Evolutionary conservation across 768 basidiomycete genomes (phyloP).

Genomic region (Candolleomyces eurysporus): DNA sequence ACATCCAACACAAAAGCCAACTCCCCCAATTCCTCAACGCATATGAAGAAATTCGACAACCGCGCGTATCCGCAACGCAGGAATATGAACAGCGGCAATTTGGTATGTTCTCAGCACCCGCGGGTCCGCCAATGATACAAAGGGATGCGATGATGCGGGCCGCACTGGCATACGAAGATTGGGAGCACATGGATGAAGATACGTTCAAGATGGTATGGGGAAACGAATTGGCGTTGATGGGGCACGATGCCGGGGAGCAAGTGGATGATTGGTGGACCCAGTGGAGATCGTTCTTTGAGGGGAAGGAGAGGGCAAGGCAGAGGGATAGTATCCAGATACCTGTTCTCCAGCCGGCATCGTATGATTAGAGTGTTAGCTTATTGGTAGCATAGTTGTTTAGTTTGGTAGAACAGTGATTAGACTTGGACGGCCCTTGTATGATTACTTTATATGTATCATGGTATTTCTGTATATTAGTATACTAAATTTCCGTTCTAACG

Average conservation of each 20-base stretch:
- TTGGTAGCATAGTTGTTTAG: too few species aligned
- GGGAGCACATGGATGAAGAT: conserved; percentile 45
- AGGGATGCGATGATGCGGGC: conserved; percentile 43
- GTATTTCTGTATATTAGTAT: too few species aligned
- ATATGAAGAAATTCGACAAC: conserved; percentile 57
- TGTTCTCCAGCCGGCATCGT: too few species aligned
- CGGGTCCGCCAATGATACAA: conserved; percentile 40
- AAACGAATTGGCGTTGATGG: conserved; percentile 46
- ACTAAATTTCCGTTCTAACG: too few species aligned
- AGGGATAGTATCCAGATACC: too few species aligned
- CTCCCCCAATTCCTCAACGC: conserved; percentile 50
- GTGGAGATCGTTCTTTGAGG: conserved; percentile 33
- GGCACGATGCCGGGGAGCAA: conserved; percentile 51
- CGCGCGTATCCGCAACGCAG: conserved; percentile 45
- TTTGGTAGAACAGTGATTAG: too few species aligned
- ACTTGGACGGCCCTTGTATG: too few species aligned
- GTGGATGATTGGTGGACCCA: conserved; percentile 68
- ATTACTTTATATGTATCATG: too few species aligned
- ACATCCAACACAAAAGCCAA: conserved; percentile 44
- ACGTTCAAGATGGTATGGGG: conserved; percentile 50
- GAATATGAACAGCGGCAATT: conserved; percentile 45
- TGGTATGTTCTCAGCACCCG: conserved; percentile 41
- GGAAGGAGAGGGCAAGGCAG: conserved; percentile 12
- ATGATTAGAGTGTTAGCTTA: too few species aligned
- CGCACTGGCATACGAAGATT: conserved; percentile 29